phyloP scores from a whole-genome alignment of 805 yeast genomes.

The Geotrichum ghanense region DNA sequence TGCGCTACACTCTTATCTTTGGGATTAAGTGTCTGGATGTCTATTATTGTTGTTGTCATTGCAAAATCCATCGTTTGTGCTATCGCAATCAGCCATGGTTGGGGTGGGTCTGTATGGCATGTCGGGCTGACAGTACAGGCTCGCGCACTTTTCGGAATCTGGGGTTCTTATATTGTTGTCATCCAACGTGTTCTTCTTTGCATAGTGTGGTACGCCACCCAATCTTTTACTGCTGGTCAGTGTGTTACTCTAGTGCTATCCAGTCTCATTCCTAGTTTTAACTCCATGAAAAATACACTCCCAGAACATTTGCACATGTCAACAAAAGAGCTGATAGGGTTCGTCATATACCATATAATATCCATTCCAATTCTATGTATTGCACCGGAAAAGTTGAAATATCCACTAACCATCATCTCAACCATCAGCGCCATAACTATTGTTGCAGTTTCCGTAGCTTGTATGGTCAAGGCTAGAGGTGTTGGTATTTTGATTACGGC shows the following conservation, averaged over 20 bases:
- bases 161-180: slow-evolving; percentile 35
- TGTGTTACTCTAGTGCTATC: slow-evolving; percentile 30
- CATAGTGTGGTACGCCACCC: slow-evolving; percentile 37
- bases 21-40: slow-evolving; percentile 33
- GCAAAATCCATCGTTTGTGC: slow-evolving; percentile 32
- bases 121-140: slow-evolving; percentile 37
- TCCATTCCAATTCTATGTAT: slow-evolving; percentile 29
- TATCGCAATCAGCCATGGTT: slow-evolving; percentile 33
- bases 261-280: slow-evolving; percentile 27
- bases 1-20: slow-evolving; percentile 33
- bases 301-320: slow-evolving; percentile 27
- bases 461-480: slow-evolving; percentile 14
- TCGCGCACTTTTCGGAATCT: slow-evolving; percentile 36
- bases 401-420: slow-evolving; percentile 28
- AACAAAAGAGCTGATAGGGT: slow-evolving; percentile 11
- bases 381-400: slow-evolving; percentile 22
- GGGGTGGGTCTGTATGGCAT: slow-evolving; percentile 40
- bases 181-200: slow-evolving; percentile 34
- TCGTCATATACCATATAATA: slow-evolving; percentile 24
- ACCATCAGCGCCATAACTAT: slow-evolving; percentile 27
- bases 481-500: slow-evolving; percentile 13
- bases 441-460: slow-evolving; percentile 18
- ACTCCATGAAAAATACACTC: slow-evolving; percentile 30
- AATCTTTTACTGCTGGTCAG: slow-evolving; percentile 37
- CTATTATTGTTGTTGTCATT: slow-evolving; percentile 34